Evolutionary conservation across 2,329 filamentous ascomycete genomes (phyloP).

Genomic region (Verticillium tricorpus): DNA sequence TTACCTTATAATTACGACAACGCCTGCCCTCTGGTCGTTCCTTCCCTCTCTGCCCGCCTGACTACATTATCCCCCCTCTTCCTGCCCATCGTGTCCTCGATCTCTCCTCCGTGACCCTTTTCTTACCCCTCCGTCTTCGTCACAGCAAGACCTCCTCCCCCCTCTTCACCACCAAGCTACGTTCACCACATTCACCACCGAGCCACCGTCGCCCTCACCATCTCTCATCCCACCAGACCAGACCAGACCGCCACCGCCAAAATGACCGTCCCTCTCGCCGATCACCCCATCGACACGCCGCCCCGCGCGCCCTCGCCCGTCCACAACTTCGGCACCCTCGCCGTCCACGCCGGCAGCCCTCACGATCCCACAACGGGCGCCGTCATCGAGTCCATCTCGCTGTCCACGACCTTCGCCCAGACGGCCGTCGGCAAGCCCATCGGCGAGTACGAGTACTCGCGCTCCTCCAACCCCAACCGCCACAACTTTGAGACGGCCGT

Average conservation of each 20-base stretch:
- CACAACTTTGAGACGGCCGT: constrained; percentile 91
- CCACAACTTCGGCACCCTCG: constrained; percentile 84
- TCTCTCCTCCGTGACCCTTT: background rate
- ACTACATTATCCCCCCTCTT: background rate
- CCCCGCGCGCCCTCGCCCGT: constrained; percentile 53
- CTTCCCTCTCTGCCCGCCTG: background rate
- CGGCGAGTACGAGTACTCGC: constrained; percentile 87
- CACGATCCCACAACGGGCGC: constrained; percentile 90
- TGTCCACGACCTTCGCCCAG: constrained; percentile 97
- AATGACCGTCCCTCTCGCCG: constrained; percentile 22
- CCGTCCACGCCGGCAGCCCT: constrained; percentile 88
- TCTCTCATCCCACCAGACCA: background rate
- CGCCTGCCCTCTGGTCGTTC: constrained; percentile 5
- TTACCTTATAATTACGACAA: constrained; percentile 7
- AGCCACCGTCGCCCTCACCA: background rate
- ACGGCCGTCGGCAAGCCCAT: constrained; percentile 80
- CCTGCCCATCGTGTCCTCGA: background rate
- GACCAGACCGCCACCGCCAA: constrained; percentile 6
- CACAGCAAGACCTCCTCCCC: constrained; percentile 1
- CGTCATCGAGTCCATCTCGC: constrained; percentile 92
- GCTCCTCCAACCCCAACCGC: constrained; percentile 91
- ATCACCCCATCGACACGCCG: constrained; percentile 24
- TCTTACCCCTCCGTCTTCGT: background rate
- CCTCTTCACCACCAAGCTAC: background rate
- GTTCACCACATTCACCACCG: background rate